phyloP scores from a whole-genome alignment of 2,329 filamentous ascomycete species.

The Colletotrichum navitas region DNA sequence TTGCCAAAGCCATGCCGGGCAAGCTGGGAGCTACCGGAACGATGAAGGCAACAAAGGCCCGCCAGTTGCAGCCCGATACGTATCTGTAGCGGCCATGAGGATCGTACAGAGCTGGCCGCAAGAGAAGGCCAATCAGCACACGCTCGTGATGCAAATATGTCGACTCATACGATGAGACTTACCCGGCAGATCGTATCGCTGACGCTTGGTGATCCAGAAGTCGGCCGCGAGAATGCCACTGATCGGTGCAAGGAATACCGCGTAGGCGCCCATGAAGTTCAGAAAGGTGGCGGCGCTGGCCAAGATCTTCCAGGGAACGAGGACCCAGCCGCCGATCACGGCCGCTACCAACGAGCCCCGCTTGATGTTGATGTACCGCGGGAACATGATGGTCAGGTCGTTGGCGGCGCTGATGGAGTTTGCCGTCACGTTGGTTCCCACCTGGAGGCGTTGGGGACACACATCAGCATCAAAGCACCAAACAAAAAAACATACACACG shows the following conservation, averaged over 20 bases:
- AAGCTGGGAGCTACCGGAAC: conserved; percentile 68
- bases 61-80: conserved; percentile 66
- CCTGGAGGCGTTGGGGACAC: neutral
- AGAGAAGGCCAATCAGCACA: neutral
- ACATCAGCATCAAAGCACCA: neutral
- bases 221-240: conserved; percentile 71
- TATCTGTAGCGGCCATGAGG: conserved; percentile 60
- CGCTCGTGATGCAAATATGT: neutral
- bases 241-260: conserved; percentile 74
- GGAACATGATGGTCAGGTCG: conserved; percentile 66
- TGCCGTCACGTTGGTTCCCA: conserved; percentile 69
- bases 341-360: conserved; percentile 68
- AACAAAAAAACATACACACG: too few species aligned
- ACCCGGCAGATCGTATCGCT: conserved; percentile 59
- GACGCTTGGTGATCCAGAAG: conserved; percentile 69
- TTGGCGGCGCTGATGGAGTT: conserved; percentile 68
- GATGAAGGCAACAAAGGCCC: conserved; percentile 69
- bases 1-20: conserved; percentile 64
- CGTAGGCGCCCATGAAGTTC: conserved; percentile 72
- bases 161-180: neutral
- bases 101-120: conserved; percentile 47
- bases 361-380: conserved; percentile 66
- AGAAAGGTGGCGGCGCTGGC: conserved; percentile 69
- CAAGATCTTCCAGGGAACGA: conserved; percentile 77
- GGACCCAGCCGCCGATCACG: conserved; percentile 66